Conservation (phyloP, 1,284 basidiomycete genomes). For the Pholiota adiposa region DNA sequence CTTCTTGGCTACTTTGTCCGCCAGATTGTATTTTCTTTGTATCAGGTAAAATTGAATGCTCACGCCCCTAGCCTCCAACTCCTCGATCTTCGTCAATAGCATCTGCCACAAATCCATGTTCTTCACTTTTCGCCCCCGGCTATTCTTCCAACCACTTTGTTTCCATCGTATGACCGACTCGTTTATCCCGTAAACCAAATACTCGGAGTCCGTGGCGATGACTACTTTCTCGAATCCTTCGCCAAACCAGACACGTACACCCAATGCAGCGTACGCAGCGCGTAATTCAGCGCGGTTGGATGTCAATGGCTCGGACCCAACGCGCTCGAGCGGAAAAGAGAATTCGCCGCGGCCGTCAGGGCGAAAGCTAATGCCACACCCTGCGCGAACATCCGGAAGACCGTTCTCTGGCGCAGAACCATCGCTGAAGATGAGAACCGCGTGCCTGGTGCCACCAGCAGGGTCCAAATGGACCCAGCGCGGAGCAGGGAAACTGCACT, state of each 20-base stretch:
- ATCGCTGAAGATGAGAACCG: conserved; percentile 18
- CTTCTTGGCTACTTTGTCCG: conserved; percentile 5
- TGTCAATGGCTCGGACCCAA: conserved; percentile 6
- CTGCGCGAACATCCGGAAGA: conserved; percentile 6
- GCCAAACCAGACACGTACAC: conserved; percentile 22
- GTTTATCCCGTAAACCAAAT: conserved; percentile 25
- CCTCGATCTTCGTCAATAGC: conserved; percentile 19
- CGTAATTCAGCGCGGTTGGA: conserved; percentile 22
- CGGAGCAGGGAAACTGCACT: conserved; percentile 1
- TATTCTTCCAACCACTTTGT: conserved; percentile 19
- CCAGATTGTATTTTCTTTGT: conserved; percentile 1
- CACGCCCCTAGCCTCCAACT: conserved; percentile 20
- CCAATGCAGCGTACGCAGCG: conserved; percentile 21
- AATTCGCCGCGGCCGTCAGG: conserved; percentile 1
- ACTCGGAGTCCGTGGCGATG: conserved; percentile 30
- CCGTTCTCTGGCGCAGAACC: conserved; percentile 17
- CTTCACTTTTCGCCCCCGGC: not conserved
- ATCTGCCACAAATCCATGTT: conserved; percentile 22
- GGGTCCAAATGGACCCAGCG: conserved; percentile 7
- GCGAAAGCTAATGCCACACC: conserved; percentile 11
- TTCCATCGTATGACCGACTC: conserved; percentile 24
- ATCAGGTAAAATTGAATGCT: conserved; percentile 11
- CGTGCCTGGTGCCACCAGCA: not conserved
- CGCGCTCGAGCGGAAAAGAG: not conserved
- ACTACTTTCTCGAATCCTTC: conserved; percentile 27